A percentile compares a stretch with the other conserved stretches of the same genome.
Conservation (phyloP, 2,329 filamentous ascomycete genomes). For the Rhinocladiella similis region DNA sequence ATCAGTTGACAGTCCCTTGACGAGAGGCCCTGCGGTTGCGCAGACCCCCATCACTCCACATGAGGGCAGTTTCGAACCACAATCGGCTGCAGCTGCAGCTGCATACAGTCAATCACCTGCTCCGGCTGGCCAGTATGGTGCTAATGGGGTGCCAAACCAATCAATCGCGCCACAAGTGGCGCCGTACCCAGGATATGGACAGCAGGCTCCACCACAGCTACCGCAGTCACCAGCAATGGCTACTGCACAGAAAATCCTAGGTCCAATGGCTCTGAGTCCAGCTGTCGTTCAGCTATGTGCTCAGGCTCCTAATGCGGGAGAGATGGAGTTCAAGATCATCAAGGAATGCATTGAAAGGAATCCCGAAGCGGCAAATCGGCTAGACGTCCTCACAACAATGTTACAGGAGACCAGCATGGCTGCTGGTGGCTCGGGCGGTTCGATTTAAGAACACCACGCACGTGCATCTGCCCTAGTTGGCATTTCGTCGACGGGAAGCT, state of each 20-base stretch:
- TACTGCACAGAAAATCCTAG: slow-evolving; percentile 64
- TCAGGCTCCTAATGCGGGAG: slow-evolving; percentile 67
- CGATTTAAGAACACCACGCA: not conserved
- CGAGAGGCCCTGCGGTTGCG: slow-evolving; percentile 13
- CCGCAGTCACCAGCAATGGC: slow-evolving; percentile 44
- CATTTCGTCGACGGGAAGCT: not conserved
- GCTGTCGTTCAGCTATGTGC: slow-evolving; percentile 70
- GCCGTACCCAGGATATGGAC: slow-evolving; percentile 4
- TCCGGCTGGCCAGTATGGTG: slow-evolving; percentile 34
- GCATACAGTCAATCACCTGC: slow-evolving; percentile 19
- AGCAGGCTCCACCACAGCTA: slow-evolving; percentile 22
- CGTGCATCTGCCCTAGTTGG: no score
- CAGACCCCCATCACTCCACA: slow-evolving; percentile 38
- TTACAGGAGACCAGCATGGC: slow-evolving; percentile 31
- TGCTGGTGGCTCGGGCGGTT: slow-evolving; percentile 1
- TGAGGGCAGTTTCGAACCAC: slow-evolving; percentile 36
- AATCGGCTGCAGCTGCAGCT: not conserved
- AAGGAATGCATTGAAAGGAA: slow-evolving; percentile 66
- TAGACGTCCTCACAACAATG: slow-evolving; percentile 43
- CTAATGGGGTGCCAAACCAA: slow-evolving; percentile 32
- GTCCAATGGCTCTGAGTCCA: slow-evolving; percentile 60
- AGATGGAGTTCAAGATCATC: slow-evolving; percentile 74
- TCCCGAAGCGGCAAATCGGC: slow-evolving; percentile 63
- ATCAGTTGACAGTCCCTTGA: slow-evolving; percentile 18
- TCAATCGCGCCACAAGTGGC: slow-evolving; percentile 17